Conservation (phyloP, 2,329 filamentous ascomycete species). For the Aplosporella prunicola region DNA sequence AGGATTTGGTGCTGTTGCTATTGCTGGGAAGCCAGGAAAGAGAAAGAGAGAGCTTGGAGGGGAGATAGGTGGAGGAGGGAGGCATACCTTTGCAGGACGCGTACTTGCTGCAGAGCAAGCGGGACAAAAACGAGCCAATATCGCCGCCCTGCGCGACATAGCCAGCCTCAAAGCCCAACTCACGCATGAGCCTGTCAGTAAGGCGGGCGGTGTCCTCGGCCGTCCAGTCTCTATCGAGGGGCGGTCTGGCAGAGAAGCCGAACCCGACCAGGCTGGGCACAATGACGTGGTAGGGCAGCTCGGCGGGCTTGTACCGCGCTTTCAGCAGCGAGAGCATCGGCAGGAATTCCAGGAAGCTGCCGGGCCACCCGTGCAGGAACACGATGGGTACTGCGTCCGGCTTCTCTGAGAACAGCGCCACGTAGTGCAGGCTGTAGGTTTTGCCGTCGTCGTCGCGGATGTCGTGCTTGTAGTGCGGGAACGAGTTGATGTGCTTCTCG, state of each 20-base stretch:
- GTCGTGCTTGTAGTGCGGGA: conserved; percentile 42
- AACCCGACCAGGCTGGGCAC: conserved; percentile 50
- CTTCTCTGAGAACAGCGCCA: conserved; percentile 46
- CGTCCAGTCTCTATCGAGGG: conserved; percentile 37
- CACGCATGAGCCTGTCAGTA: conserved; percentile 46
- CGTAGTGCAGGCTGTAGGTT: conserved; percentile 42
- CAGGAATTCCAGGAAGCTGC: conserved; percentile 49
- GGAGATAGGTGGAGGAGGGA: not conserved
- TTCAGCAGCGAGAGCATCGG: conserved; percentile 39
- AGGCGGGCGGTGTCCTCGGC: conserved; percentile 32
- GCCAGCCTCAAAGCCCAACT: conserved; percentile 43
- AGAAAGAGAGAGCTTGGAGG: too few relatives aligned
- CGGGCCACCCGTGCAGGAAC: conserved; percentile 50
- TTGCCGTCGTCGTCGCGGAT: conserved; percentile 32
- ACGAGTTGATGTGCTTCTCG: conserved; percentile 40
- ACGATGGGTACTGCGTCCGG: conserved; percentile 44
- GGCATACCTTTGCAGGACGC: conserved; percentile 39
- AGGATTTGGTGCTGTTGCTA: not conserved
- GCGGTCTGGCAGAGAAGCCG: conserved; percentile 39
- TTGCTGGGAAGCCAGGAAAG: too few relatives aligned
- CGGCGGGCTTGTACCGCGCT: conserved; percentile 39
- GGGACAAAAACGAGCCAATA: conserved; percentile 38
- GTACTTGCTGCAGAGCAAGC: conserved; percentile 31
- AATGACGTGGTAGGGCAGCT: conserved; percentile 49
- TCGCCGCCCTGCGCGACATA: conserved; percentile 53